A percentile compares a stretch with the other conserved stretches of the same genome.
phyloP scores from a whole-genome alignment of 306 rosid genomes.

The Astragalus glycyphyllos region DNA sequence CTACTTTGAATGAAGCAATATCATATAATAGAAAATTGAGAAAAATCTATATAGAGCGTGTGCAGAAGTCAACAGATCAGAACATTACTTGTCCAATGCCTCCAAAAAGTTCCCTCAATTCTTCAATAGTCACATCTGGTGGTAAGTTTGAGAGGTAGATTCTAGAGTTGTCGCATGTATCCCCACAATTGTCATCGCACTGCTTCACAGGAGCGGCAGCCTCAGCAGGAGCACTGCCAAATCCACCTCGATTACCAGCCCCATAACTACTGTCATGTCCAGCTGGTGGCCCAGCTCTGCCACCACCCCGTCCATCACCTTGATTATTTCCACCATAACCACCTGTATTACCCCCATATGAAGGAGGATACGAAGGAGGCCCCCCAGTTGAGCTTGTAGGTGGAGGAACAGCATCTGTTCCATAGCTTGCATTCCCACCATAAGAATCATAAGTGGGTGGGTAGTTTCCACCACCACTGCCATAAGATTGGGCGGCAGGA shows the following conservation, averaged over 20 bases:
- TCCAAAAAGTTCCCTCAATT: slow-evolving; percentile 89
- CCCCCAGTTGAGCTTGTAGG: slow-evolving; percentile 91
- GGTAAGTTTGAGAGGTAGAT: slow-evolving; percentile 96
- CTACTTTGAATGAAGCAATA: background rate
- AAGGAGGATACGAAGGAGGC: slow-evolving; percentile 81
- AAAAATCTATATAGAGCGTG: slow-evolving; percentile 21
- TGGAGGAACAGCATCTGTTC: slow-evolving; percentile 94
- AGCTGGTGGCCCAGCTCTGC: slow-evolving; percentile 63
- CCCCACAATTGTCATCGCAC: slow-evolving; percentile 88
- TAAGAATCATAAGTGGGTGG: slow-evolving; percentile 60
- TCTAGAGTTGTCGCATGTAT: slow-evolving; percentile 93
- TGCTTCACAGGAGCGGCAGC: slow-evolving; percentile 83
- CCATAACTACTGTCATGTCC: slow-evolving; percentile 63
- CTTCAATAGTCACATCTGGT: slow-evolving; percentile 87
- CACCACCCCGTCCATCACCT: slow-evolving; percentile 62
- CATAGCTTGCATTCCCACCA: slow-evolving; percentile 69
- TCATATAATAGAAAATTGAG: background rate
- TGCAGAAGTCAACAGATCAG: slow-evolving; percentile 44
- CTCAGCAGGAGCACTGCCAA: slow-evolving; percentile 70
- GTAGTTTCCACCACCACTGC: slow-evolving; percentile 63
- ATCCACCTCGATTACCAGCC: slow-evolving; percentile 75
- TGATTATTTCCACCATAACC: slow-evolving; percentile 67
- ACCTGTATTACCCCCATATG: slow-evolving; percentile 72
- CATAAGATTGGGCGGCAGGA: slow-evolving; percentile 65
- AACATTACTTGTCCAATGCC: slow-evolving; percentile 97